Percentiles rank a stretch among this genome's conserved stretches.
Conservation (phyloP, 164 flowering plant species). For the Akebia trifoliata region DNA sequence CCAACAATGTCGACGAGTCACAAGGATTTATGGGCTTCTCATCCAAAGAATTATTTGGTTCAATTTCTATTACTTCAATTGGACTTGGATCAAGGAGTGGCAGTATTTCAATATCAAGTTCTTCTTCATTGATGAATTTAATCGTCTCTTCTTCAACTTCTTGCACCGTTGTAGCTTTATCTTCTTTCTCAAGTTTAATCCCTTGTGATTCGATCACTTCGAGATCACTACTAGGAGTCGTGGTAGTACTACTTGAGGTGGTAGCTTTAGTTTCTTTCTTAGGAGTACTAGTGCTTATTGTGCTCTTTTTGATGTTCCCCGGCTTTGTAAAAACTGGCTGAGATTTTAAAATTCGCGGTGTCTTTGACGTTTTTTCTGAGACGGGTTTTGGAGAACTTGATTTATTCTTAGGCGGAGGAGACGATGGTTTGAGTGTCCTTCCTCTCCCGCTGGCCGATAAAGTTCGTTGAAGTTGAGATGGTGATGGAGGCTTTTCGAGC, state of each 20-base stretch:
- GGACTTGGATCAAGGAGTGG: constrained; percentile 1
- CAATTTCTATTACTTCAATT: background rate
- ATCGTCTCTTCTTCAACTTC: constrained; percentile 17
- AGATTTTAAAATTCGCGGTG: constrained; percentile 10
- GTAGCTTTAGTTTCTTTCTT: constrained; percentile 11
- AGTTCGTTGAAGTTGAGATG: constrained; percentile 15
- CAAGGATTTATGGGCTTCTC: constrained; percentile 7
- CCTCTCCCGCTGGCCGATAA: constrained; percentile 15
- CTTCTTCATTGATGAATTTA: constrained; percentile 6
- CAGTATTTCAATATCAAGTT: constrained; percentile 10
- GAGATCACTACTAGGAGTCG: background rate
- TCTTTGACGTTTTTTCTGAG: constrained; percentile 16
- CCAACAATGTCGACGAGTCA: constrained; percentile 14
- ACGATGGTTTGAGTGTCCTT: constrained; percentile 14
- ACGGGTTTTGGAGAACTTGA: constrained; percentile 10
- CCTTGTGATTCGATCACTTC: background rate
- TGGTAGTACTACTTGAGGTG: background rate
- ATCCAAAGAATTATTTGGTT: too few relatives aligned
- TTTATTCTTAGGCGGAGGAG: constrained; percentile 12
- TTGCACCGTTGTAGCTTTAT: constrained; percentile 7
- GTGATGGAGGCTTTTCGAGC: constrained; percentile 35
- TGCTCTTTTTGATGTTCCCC: constrained; percentile 12
- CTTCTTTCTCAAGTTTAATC: constrained; percentile 12
- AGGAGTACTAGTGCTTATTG: background rate
- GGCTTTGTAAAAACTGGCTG: constrained; percentile 15